phyloP scores from a whole-genome alignment of 306 rosid species.

The Purshia tridentata region DNA sequence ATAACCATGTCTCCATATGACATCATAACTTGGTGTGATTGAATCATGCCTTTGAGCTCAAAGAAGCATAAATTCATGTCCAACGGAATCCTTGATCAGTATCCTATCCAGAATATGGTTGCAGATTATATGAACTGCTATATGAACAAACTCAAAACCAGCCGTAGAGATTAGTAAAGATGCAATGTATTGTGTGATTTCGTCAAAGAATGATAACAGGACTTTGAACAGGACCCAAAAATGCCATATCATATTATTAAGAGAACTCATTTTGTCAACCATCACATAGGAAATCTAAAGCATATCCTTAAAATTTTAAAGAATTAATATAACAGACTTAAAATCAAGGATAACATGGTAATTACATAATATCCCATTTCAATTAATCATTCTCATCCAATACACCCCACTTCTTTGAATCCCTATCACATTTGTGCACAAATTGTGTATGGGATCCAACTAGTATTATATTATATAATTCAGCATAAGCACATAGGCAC shows the following conservation, averaged over 20 bases:
- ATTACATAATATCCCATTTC: no score
- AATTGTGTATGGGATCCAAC: no score
- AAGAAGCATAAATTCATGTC: not conserved
- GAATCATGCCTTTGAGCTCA: conserved; percentile 8
- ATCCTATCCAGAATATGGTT: not conserved
- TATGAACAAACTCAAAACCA: not conserved
- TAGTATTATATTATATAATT: not conserved
- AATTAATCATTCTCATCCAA: no score
- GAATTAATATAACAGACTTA: no score
- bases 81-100: not conserved
- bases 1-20: not conserved
- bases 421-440: no score
- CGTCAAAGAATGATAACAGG: not conserved
- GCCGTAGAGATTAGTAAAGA: not conserved
- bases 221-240: not conserved
- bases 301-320: no score
- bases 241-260: not conserved
- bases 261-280: no score
- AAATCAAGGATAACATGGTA: no score
- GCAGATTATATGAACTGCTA: not conserved
- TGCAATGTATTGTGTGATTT: not conserved
- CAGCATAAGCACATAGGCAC: not conserved
- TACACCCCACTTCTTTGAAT: no score
- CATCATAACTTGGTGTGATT: not conserved
- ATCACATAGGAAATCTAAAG: no score